Percentiles rank a stretch among this genome's conserved stretches.
These are phyloP conservation scores for Colletotrichum kahawae DNA, from an alignment of 2,329 filamentous ascomycete genomes.

Conservation along the genomic window DNA sequence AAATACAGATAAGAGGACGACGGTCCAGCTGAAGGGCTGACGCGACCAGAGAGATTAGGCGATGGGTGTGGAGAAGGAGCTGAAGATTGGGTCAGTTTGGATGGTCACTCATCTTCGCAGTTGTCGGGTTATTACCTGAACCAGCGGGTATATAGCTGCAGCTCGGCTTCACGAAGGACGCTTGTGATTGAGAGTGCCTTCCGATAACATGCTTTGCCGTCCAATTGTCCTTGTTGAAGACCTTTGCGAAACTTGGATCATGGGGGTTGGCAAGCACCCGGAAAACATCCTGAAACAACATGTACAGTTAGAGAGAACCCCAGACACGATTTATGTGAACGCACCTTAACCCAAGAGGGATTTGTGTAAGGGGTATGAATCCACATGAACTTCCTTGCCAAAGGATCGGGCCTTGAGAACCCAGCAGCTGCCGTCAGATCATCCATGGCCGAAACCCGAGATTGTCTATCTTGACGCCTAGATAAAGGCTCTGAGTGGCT, in stretches of 20 bases:
- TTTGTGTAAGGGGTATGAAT: conserved; percentile 63
- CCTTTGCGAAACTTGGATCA: conserved; percentile 30
- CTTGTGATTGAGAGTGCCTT: conserved; percentile 53
- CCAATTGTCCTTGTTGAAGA: conserved; percentile 55
- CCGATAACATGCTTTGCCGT: conserved; percentile 51
- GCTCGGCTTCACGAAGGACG: conserved; percentile 53
- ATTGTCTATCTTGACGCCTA: background rate
- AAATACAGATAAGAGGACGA: conserved; percentile 47
- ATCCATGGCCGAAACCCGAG: conserved; percentile 23
- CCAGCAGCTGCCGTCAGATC: conserved; percentile 37
- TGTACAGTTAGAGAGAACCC: background rate
- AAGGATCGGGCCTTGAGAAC: conserved; percentile 43
- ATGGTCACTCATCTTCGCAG: rapidly evolving
- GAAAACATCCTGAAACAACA: background rate
- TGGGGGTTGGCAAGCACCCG: background rate
- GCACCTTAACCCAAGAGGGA: conserved; percentile 62
- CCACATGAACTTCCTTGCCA: conserved; percentile 58
- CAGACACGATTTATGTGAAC: background rate
- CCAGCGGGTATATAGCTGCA: conserved; percentile 49
- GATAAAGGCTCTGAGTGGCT: background rate
- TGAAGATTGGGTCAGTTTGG: conserved; percentile 22
- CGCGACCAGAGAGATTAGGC: conserved; percentile 12
- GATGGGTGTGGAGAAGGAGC: conserved; percentile 39
- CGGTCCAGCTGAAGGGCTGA: conserved; percentile 11
- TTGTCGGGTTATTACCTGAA: background rate